Conservation (phyloP, 2,329 filamentous ascomycete species). For the Hysterium pulicare region DNA sequence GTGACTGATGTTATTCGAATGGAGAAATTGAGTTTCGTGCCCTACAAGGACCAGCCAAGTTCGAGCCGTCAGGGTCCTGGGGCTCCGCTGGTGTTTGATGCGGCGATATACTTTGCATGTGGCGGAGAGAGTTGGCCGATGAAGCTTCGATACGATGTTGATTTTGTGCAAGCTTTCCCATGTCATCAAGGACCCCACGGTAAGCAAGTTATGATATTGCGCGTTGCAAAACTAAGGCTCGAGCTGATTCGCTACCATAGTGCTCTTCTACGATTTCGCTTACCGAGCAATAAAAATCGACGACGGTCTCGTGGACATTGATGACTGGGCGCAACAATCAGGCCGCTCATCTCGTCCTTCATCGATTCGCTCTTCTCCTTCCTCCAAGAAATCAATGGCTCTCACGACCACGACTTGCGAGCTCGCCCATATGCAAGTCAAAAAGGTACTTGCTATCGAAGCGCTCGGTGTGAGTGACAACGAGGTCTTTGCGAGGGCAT, state of each 20-base stretch:
- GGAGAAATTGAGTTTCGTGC: slow-evolving; percentile 62
- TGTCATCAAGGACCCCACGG: slow-evolving; percentile 41
- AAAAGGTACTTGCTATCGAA: slow-evolving; percentile 68
- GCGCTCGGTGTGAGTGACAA: slow-evolving; percentile 71
- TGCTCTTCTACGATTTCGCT: slow-evolving; percentile 69
- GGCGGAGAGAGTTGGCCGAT: slow-evolving; percentile 39
- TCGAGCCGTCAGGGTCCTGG: slow-evolving; percentile 22
- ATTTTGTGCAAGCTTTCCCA: slow-evolving; percentile 41
- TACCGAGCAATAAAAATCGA: slow-evolving; percentile 60
- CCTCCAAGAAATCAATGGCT: slow-evolving; percentile 25
- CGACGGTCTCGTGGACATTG: slow-evolving; percentile 59
- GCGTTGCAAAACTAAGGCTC: background rate
- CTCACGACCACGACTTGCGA: slow-evolving; percentile 18
- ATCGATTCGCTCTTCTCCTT: slow-evolving; percentile 29
- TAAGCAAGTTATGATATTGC: slow-evolving; percentile 13
- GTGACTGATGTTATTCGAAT: slow-evolving; percentile 65
- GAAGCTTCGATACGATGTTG: slow-evolving; percentile 38
- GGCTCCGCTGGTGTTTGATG: slow-evolving; percentile 36
- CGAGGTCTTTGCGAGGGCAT: slow-evolving; percentile 71
- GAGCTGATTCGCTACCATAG: slow-evolving; percentile 23
- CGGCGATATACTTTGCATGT: slow-evolving; percentile 39
- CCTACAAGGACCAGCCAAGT: slow-evolving; percentile 37
- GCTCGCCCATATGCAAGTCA: slow-evolving; percentile 41
- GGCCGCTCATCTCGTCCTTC: slow-evolving; percentile 26
- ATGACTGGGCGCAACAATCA: slow-evolving; percentile 58